Conservation (phyloP, 257 asterid genomes). For the Paraleonurus japonicus region DNA sequence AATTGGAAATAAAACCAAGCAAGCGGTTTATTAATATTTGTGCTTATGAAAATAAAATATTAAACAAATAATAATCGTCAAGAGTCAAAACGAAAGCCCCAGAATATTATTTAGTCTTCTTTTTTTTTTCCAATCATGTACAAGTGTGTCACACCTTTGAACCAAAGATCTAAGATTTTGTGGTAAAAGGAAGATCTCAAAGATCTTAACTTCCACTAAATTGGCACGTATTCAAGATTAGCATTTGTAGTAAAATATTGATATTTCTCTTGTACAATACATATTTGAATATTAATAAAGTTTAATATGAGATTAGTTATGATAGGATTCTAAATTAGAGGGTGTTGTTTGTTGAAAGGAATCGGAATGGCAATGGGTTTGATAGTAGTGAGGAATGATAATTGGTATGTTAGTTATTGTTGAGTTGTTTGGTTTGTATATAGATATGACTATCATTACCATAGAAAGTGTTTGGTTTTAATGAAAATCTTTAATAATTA, state of each 20-base stretch:
- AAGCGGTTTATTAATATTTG: neutral
- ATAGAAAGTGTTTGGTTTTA: no score
- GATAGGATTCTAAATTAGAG: no score
- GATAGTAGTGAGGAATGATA: no score
- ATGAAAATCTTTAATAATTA: no score
- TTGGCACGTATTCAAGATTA: neutral
- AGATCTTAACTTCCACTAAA: neutral
- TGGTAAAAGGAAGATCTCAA: constrained; percentile 5
- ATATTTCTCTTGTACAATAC: no score
- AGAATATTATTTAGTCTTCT: neutral
- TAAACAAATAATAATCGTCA: neutral
- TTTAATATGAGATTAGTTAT: no score
- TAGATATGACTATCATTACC: no score
- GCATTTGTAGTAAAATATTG: neutral
- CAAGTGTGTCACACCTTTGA: neutral
- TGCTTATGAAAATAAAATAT: neutral
- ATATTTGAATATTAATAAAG: no score
- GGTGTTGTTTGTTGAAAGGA: no score
- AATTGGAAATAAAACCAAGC: neutral
- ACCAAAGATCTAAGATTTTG: neutral
- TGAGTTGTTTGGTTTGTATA: no score
- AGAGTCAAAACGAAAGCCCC: neutral
- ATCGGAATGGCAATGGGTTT: no score
- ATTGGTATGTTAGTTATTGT: no score
- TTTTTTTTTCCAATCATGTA: neutral